These are phyloP conservation scores for Suillus fuscotomentosus DNA, from an alignment of 768 basidiomycete species.

Conservation along the genomic window DNA sequence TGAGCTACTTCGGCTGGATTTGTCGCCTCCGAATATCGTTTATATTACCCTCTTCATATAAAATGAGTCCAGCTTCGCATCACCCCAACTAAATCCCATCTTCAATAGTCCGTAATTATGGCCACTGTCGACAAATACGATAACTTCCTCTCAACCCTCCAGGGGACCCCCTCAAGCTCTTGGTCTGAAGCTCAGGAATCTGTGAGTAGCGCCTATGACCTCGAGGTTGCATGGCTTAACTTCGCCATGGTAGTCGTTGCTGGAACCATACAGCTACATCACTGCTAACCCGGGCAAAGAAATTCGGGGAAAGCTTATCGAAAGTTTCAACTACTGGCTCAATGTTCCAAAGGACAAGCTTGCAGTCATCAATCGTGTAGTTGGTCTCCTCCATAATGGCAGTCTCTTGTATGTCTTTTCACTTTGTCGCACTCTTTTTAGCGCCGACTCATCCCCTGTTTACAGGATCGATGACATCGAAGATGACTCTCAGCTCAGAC, in stretches of 20 bases:
- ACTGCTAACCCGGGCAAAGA: slow-evolving; percentile 89
- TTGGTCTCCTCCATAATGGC: slow-evolving; percentile 92
- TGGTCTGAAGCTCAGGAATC: slow-evolving; percentile 22
- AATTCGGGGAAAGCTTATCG: slow-evolving; percentile 80
- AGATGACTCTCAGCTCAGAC: slow-evolving; percentile 81
- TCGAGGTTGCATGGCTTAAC: not conserved
- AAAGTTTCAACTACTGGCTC: slow-evolving; percentile 92
- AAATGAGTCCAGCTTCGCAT: not conserved
- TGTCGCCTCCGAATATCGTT: slow-evolving; percentile 4
- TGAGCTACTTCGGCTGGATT: not conserved
- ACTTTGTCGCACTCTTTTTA: not conserved
- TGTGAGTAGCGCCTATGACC: slow-evolving; percentile 13
- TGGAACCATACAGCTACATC: slow-evolving; percentile 89
- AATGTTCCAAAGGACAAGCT: slow-evolving; percentile 76
- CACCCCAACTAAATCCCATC: not conserved
- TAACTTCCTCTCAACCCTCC: slow-evolving; percentile 35
- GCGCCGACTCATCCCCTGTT: slow-evolving; percentile 1
- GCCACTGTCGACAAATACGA: slow-evolving; percentile 34
- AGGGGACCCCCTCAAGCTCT: slow-evolving; percentile 22
- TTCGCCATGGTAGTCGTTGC: slow-evolving; percentile 40
- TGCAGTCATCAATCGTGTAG: slow-evolving; percentile 68
- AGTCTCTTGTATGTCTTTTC: slow-evolving; percentile 70
- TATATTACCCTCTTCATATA: not conserved
- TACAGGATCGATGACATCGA: slow-evolving; percentile 93
- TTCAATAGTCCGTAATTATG: not conserved